Evolutionary conservation across 345 rosid genomes (phyloP), one percentile per base, ranked within the genome.

Genomic region (Diplotaxis tenuifolia): DNA sequence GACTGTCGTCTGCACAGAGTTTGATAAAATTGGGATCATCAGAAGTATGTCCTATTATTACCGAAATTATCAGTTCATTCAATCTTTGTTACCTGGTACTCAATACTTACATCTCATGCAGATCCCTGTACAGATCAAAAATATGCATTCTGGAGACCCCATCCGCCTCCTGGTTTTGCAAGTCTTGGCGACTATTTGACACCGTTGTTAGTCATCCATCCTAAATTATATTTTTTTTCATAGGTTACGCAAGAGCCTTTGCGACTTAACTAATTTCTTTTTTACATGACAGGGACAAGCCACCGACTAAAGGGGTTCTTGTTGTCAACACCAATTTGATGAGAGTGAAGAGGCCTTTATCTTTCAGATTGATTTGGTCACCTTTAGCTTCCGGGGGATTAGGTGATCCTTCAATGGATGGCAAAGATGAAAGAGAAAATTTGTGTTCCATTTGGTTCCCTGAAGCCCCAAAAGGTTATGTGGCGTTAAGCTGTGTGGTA

Each of bases 161-260:
- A 78, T 77, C 96, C 96, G 53, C 97, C 99, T 9, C 91, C 95
- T 42, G 97, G 99, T 52, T 95, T 89, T 95, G 96, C 93, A 45
- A 83, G 91, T 74, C 96, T 95, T 64, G 96, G 99, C 67, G 99
- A 95, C 85, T 92, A 83, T 84, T 69, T 95, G 81, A 92, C 96
- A 15, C 97, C 99, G 78, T 62, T 75, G 99, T 95, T 22, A 83
- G 99, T 87, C 66, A 65, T 18, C 54, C 67, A 20, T 50, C 71
- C 58, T 77, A 4, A 19, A 36, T 50, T 66, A 38, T 36, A 32
- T 14, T 60, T 50, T 60, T 50, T 50, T 20, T 38, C 4, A 63
- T 5, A 65, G 22, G 27, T n/a, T 73, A 2, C 47, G 45, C 36
- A 34, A 22, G 45, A 62, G 49, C 40, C 67, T 70, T 68, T 27